Base-by-base conservation (phyloP, 2,329 filamentous ascomycete species). In the Knoxdaviesia capensis region DNA sequence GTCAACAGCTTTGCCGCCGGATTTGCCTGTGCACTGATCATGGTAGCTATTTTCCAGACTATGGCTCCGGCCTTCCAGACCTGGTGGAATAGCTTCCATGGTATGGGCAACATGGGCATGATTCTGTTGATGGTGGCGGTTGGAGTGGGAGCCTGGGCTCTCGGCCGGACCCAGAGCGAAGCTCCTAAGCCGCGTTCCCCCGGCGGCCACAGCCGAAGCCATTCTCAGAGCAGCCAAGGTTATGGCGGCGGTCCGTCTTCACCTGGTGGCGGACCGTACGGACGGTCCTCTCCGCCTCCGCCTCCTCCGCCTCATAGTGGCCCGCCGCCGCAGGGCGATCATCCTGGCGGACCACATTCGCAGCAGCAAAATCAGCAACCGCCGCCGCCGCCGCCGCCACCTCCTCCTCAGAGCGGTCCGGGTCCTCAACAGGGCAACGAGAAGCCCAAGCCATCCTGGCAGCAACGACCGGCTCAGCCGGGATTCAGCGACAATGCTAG, bases 1-100 rank as follows among this genome's bases (percentile, higher is more conserved):
- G 69, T 80, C 53, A 94, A 94, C 59, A 93, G 84, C 60, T 96
- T 94, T 58, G 69, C 86, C 28, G 86, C 87, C 4, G 88, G 88
- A 31, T 85, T 86, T 51, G 80, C 77, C 36, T 79, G 74, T 45
- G 85, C 84, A 3, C 61, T 94, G 33, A 65, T 83, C 35, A 62
- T 77, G 7, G 76, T 90, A 10, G 71, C 77, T 2, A 53, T 92
- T n/a, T 84, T 77, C 59, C 71, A 79, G 47, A 73, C 71, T 46
- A 66, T 88, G 49, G 71, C 80, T 31, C 87, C 87, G 0, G 74
- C 80, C 5, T 65, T 88, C 48, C 75, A 74, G 51, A 63, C 69
- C 40, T 93, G 83, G 80, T 78, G 82, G 61, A 63, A 70, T 34
- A 69, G 72, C 43, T 76, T 85, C 40, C 68, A 81, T 49, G 74